Evolutionary conservation across 257 asterid genomes (phyloP).

Genomic region (Nicotiana otophora): DNA sequence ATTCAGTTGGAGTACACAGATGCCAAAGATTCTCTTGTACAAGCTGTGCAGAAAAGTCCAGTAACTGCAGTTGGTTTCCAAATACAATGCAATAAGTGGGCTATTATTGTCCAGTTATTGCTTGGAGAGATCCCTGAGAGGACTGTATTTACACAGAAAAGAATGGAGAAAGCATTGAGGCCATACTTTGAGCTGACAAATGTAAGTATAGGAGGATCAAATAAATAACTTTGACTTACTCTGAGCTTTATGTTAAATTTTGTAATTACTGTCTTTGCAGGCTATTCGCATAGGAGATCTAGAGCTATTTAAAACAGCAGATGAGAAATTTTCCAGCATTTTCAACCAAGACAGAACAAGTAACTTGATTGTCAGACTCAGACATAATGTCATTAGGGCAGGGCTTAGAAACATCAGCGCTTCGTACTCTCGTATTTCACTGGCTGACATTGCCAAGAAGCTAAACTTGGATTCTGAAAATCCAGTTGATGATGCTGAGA

Average conservation of each 20-base stretch:
- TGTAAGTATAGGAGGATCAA: slow-evolving; percentile 34
- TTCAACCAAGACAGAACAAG: slow-evolving; percentile 59
- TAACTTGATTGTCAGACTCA: slow-evolving; percentile 63
- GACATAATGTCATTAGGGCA: slow-evolving; percentile 66
- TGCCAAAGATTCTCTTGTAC: slow-evolving; percentile 76
- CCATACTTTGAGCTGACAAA: slow-evolving; percentile 83
- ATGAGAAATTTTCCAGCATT: slow-evolving; percentile 51
- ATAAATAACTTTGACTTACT: not conserved
- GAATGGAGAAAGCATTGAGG: slow-evolving; percentile 69
- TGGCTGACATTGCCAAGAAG: slow-evolving; percentile 63
- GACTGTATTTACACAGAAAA: slow-evolving; percentile 74
- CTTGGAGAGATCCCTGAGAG: slow-evolving; percentile 92
- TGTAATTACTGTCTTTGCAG: slow-evolving; percentile 28
- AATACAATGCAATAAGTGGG: slow-evolving; percentile 77
- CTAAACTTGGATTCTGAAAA: slow-evolving; percentile 57
- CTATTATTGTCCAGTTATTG: slow-evolving; percentile 60
- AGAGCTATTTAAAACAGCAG: slow-evolving; percentile 56
- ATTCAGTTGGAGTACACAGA: slow-evolving; percentile 77
- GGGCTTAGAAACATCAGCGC: slow-evolving; percentile 66
- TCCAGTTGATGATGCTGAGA: slow-evolving; percentile 65
- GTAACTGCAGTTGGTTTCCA: slow-evolving; percentile 69
- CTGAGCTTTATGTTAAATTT: not conserved
- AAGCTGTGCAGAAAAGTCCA: slow-evolving; percentile 80
- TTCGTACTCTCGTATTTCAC: slow-evolving; percentile 60
- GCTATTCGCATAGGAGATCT: slow-evolving; percentile 74